phyloP scores from a whole-genome alignment of 2,329 filamentous ascomycete genomes.

The Thelonectria blattea region DNA sequence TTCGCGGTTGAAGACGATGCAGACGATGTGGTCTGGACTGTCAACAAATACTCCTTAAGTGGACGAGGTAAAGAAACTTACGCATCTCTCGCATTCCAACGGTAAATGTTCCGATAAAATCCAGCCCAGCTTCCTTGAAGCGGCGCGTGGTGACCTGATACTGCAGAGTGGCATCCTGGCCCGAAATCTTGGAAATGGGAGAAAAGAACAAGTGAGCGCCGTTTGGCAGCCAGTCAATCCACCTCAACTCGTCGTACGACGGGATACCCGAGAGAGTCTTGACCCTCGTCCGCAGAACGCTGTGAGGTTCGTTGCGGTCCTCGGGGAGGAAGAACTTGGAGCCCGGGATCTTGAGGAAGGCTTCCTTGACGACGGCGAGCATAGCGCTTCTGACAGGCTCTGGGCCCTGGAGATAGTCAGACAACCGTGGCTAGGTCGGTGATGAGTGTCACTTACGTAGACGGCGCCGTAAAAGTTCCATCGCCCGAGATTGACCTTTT shows the following conservation, averaged over 20 bases:
- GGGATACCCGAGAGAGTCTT: constrained; percentile 29
- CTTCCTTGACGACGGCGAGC: constrained; percentile 25
- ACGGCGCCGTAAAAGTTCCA: constrained; percentile 36
- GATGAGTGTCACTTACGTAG: constrained; percentile 3
- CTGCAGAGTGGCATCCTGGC: constrained; percentile 13
- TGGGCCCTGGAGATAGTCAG: constrained; percentile 15
- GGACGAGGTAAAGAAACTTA: background rate
- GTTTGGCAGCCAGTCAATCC: constrained; percentile 31
- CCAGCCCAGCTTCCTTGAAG: background rate
- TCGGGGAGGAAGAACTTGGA: constrained; percentile 32
- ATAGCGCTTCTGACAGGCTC: constrained; percentile 27
- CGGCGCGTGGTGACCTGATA: constrained; percentile 20
- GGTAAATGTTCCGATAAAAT: background rate
- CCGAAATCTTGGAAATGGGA: constrained; percentile 30
- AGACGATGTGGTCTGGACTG: constrained; percentile 48
- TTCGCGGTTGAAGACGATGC: constrained; percentile 57
- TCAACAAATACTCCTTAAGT: background rate
- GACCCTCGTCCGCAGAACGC: constrained; percentile 24
- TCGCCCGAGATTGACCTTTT: constrained; percentile 28
- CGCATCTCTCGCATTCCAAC: background rate
- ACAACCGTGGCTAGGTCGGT: rapidly evolving
- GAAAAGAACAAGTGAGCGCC: constrained; percentile 34
- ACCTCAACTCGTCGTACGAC: constrained; percentile 27
- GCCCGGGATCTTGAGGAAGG: constrained; percentile 27
- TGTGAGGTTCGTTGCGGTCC: constrained; percentile 18